A percentile compares a stretch with the other conserved stretches of the same genome.
phyloP scores from a whole-genome alignment of 768 basidiomycete species.

The Trametes gibbosa region DNA sequence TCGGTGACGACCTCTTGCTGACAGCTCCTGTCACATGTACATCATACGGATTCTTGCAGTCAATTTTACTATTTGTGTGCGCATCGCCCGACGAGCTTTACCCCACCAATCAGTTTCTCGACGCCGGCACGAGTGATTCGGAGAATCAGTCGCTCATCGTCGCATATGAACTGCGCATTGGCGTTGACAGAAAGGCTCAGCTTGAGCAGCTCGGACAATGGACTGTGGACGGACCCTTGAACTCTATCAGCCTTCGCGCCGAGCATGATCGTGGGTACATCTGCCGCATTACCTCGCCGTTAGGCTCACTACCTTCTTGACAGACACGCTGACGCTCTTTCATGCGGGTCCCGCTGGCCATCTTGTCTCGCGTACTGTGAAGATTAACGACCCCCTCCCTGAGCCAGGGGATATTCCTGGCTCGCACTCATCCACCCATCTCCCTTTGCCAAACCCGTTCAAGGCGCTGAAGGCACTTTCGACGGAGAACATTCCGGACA shows the following conservation, averaged over 20 bases:
- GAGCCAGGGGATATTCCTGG: constrained; percentile 27
- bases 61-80: constrained; percentile 42
- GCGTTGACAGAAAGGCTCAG: constrained; percentile 32
- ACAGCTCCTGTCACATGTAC: background rate
- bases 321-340: constrained; percentile 41
- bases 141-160: constrained; percentile 40
- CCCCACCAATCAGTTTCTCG: constrained; percentile 19
- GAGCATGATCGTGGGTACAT: constrained; percentile 45
- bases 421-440: constrained; percentile 28
- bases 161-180: constrained; percentile 37
- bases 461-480: constrained; percentile 52
- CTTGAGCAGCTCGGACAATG: constrained; percentile 55
- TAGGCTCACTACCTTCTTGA: background rate
- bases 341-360: constrained; percentile 43
- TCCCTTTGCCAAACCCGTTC: constrained; percentile 65
- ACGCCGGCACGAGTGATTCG: constrained; percentile 16
- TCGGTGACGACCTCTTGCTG: background rate
- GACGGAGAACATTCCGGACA: constrained; percentile 41
- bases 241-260: constrained; percentile 43
- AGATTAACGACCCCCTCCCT: constrained; percentile 28
- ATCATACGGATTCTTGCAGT: constrained; percentile 3
- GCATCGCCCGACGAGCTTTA: constrained; percentile 42
- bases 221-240: constrained; percentile 47
- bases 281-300: background rate
- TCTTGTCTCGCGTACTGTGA: constrained; percentile 43